A percentile compares a stretch with the other conserved stretches of the same genome.
Conservation (phyloP, 2,329 filamentous ascomycete species). For the Ophiosphaerella korrae region DNA sequence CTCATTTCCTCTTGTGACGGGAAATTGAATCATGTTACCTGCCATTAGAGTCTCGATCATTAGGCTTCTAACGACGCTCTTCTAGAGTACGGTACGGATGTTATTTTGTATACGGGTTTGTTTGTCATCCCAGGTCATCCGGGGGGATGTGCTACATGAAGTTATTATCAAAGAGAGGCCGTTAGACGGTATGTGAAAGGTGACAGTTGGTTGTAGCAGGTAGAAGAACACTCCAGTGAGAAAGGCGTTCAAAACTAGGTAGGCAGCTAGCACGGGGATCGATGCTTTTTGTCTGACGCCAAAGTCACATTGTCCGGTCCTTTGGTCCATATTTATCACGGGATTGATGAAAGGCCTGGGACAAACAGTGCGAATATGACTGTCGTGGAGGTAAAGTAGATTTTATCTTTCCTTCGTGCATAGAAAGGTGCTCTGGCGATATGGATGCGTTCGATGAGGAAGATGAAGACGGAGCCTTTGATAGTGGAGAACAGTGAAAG, state of each 20-base stretch:
- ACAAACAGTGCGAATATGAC: constrained; percentile 27
- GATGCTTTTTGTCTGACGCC: constrained; percentile 42
- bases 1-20: constrained; percentile 36
- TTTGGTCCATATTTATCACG: constrained; percentile 30
- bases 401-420: constrained; percentile 35
- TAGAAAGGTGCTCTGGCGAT: constrained; percentile 40
- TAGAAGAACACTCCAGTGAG: constrained; percentile 46
- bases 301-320: constrained; percentile 43
- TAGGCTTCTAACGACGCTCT: constrained; percentile 37
- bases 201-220: constrained; percentile 34
- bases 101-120: constrained; percentile 21
- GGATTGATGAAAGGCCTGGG: constrained; percentile 33
- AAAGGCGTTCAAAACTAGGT: constrained; percentile 40
- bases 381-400: constrained; percentile 39
- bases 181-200: not conserved
- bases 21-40: constrained; percentile 44
- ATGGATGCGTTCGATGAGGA: constrained; percentile 48
- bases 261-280: constrained; percentile 42
- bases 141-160: too few species aligned
- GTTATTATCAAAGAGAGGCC: too few species aligned
- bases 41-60: constrained; percentile 45
- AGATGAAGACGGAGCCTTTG: constrained; percentile 44
- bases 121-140: not conserved
- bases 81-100: constrained; percentile 30
- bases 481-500: constrained; percentile 43